A percentile compares a stretch with the other conserved stretches of the same genome.
phyloP scores from a whole-genome alignment of 179 eudicot species.

The Patellifolia procumbens region DNA sequence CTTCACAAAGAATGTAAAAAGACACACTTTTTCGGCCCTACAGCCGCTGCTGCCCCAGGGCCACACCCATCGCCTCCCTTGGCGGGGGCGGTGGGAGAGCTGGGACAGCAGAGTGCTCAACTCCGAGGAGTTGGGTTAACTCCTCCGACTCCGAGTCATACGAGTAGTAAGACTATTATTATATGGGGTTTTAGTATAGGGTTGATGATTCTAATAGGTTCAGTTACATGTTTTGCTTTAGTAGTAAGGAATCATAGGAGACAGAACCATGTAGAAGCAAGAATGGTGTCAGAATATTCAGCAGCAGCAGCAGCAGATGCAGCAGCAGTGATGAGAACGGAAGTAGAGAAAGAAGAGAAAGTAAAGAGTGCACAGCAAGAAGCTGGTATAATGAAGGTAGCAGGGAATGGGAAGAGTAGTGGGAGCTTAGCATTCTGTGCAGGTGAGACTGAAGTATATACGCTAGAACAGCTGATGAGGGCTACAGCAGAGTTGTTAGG shows the following conservation, averaged over 20 bases:
- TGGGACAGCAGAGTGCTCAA: slow-evolving; percentile 8
- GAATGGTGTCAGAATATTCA: slow-evolving; percentile 20
- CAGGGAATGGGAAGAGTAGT: slow-evolving; percentile 21
- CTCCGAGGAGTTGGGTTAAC: slow-evolving; percentile 12
- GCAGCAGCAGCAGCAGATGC: slow-evolving; percentile 29
- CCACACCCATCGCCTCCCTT: neutral
- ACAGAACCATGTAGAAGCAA: neutral
- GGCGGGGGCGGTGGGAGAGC: neutral
- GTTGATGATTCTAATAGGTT: slow-evolving; percentile 19
- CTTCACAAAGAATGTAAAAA: slow-evolving; percentile 28
- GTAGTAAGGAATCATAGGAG: slow-evolving; percentile 32
- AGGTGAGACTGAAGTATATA: slow-evolving; percentile 40
- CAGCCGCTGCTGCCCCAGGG: neutral
- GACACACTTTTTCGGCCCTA: slow-evolving; percentile 26
- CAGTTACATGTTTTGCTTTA: slow-evolving; percentile 25
- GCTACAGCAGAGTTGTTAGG: slow-evolving; percentile 71
- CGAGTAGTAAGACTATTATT: neutral
- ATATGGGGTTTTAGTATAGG: slow-evolving; percentile 28
- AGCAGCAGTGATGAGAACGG: slow-evolving; percentile 43
- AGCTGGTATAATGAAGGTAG: slow-evolving; percentile 22
- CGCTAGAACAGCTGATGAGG: slow-evolving; percentile 61
- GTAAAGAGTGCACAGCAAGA: slow-evolving; percentile 31
- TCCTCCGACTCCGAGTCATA: neutral
- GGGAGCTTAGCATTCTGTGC: slow-evolving; percentile 45
- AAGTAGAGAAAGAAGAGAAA: slow-evolving; percentile 46